These are phyloP conservation scores for Penicillium vulpinum DNA, from an alignment of 2,329 filamentous ascomycete species.

Conservation along the genomic window DNA sequence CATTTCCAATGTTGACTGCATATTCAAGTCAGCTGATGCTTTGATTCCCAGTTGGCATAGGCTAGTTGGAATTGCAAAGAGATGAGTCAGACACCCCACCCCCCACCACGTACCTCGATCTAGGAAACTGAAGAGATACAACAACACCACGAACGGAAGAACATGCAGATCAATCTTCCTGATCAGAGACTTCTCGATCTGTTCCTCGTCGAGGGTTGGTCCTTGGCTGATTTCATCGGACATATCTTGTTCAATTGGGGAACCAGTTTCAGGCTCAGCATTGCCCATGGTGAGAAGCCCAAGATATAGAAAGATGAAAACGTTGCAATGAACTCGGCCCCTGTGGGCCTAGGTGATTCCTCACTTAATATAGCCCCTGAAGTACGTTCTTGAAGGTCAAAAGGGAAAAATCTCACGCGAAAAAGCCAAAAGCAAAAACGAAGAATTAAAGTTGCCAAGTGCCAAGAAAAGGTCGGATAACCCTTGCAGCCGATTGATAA, in stretches of 20 bases:
- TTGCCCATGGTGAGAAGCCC: conserved; percentile 12
- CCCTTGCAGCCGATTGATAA: conserved; percentile 6
- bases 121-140: conserved; percentile 73
- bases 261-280: conserved; percentile 19
- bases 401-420: neutral
- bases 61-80: neutral
- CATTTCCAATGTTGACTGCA: conserved; percentile 71
- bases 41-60: neutral
- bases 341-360: neutral
- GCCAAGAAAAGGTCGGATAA: conserved; percentile 6
- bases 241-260: conserved; percentile 10
- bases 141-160: conserved; percentile 42
- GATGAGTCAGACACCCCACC: conserved; percentile 2
- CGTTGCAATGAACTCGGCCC: neutral
- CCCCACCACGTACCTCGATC: conserved; percentile 53
- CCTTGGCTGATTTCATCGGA: conserved; percentile 18
- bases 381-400: too few species aligned
- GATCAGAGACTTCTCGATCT: conserved; percentile 33
- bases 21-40: conserved; percentile 2
- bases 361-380: too few species aligned
- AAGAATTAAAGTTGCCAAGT: conserved; percentile 20
- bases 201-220: conserved; percentile 27
- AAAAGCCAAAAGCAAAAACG: neutral
- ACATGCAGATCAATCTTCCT: conserved; percentile 45
- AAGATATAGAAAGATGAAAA: neutral